Base-by-base conservation (phyloP, 345 rosid species). In the Lumnitzera racemosa region DNA sequence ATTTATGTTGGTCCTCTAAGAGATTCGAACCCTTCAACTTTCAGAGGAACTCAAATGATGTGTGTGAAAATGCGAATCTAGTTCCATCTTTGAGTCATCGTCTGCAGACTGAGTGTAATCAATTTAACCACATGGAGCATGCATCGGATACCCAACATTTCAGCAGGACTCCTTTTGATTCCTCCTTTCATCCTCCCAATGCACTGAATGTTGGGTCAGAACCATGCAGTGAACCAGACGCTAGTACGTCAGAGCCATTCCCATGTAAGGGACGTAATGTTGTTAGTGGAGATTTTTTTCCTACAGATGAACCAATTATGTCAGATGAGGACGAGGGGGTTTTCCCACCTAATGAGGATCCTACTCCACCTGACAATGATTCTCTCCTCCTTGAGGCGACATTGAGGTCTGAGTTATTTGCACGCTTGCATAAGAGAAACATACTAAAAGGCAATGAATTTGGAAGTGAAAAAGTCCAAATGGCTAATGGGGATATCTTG, bases 141-240 rank as follows among this genome's bases (percentile, higher is more conserved):
- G 67, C 74, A 67, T 68, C 67, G 50, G 75, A 65, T 61, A 53
- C 61, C 48, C 76, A 63, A 47, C 24, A 49, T 24, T 17, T 36
- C 54, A 72, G 52, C 54, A 59, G 51, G 46, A 72, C 50, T 71
- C 74, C 74, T 11, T 58, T 46, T 15, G 61, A 56, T 68, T 13
- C 56, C 20, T 70, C 73, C 60, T 56, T 59, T 70, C 75, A 59
- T 54, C 80, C 55, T 61, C 67, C 49, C 11, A 74, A 76, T 67
- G 85, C 85, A 49, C 81, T 68, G 68, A 73, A 66, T 70, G 55
- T 85, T 83, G 85, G 85, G n/a, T 77, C 86, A 63, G 91, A 84
- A 65, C 87, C 72, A 52, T 81, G 88, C 76, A 90, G 95, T 79
- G 96, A 87, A 64, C 97, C 78, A 17, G 99, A 81, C 83, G 88